Conservation (phyloP, 1,284 basidiomycete genomes). For the Mixia osmundae region DNA sequence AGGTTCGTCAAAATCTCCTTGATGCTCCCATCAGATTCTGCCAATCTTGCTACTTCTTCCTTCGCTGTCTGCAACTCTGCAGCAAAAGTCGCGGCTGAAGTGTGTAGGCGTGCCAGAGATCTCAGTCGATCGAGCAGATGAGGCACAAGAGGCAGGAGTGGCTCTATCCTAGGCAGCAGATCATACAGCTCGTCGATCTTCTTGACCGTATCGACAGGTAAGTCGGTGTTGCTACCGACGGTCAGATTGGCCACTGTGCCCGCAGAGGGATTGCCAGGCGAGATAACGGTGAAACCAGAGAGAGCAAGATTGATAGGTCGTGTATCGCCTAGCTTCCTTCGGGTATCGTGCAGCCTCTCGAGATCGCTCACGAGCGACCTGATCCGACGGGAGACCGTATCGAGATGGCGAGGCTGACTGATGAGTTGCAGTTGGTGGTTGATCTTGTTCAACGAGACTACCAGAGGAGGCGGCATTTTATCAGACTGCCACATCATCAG, state of each 20-base stretch:
- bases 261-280: neutral
- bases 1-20: slow-evolving; percentile 36
- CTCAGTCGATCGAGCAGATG: slow-evolving; percentile 70
- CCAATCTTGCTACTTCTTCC: slow-evolving; percentile 37
- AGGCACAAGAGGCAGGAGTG: slow-evolving; percentile 67
- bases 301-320: slow-evolving; percentile 18
- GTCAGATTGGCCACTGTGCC: too few species aligned
- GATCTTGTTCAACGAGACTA: slow-evolving; percentile 55
- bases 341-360: slow-evolving; percentile 45
- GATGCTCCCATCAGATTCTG: slow-evolving; percentile 41
- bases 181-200: slow-evolving; percentile 36
- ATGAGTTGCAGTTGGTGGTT: slow-evolving; percentile 67
- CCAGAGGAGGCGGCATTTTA: slow-evolving; percentile 55
- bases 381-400: slow-evolving; percentile 80
- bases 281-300: slow-evolving; percentile 23
- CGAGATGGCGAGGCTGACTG: slow-evolving; percentile 85
- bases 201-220: slow-evolving; percentile 31
- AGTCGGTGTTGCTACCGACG: neutral
- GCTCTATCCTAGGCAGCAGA: slow-evolving; percentile 50
- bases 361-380: slow-evolving; percentile 82
- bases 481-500: too few species aligned
- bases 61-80: slow-evolving; percentile 39
- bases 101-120: slow-evolving; percentile 58
- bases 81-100: slow-evolving; percentile 47
- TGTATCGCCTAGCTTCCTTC: slow-evolving; percentile 22